Evolutionary conservation across 257 asterid species (phyloP), one percentile per base, ranked within the genome.

Genomic region (Solanum lycopersicoides): DNA sequence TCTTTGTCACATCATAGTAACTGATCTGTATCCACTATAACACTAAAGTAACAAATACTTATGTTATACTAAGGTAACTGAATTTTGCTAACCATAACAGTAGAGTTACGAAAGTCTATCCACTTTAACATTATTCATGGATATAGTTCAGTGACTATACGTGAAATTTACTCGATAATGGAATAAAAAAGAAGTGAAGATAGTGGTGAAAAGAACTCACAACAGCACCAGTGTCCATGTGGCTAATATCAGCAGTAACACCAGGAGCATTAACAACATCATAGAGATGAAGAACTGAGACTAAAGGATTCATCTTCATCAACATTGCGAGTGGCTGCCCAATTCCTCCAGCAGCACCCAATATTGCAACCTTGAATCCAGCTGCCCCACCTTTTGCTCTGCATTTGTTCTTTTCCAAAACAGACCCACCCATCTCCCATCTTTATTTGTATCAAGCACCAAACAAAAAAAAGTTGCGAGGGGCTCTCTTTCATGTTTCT

Each of bases 201-300:
- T 32, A 4, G 6, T 50, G 7, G 28, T 6, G 69, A 50, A 32
- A 82, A 82, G 23, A 12, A 86, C 96, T 86, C 88, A 94, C 98
- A 89, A 95, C 98, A 74, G 99, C 99, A 72, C 98, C 97, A 32
- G 99, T 95, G 86, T 96, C 99, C 98, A 96, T 96, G 91, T 96
- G 99, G 88, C 99, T 94, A 69, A 96, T 88, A 88, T 96, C 99
- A 89, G 98, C 99, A 72, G 98, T 95, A 79, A 96, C 99, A 42
- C 99, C 99, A 41, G 98, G 99, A 84, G 98, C 50, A 76, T 96
- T 96, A 53, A 96, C 99, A 73, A 96, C 99, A 88, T 96, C 99
- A 83, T 96, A 96, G 21, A 96, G 99, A 89, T 96, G 99, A 60
- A 96, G 95, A 83, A 94, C 96, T 1, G 99, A 96, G 84, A 96